Base-by-base conservation (phyloP, 2,329 filamentous ascomycete genomes). In the Colletotrichum eremochloae region DNA sequence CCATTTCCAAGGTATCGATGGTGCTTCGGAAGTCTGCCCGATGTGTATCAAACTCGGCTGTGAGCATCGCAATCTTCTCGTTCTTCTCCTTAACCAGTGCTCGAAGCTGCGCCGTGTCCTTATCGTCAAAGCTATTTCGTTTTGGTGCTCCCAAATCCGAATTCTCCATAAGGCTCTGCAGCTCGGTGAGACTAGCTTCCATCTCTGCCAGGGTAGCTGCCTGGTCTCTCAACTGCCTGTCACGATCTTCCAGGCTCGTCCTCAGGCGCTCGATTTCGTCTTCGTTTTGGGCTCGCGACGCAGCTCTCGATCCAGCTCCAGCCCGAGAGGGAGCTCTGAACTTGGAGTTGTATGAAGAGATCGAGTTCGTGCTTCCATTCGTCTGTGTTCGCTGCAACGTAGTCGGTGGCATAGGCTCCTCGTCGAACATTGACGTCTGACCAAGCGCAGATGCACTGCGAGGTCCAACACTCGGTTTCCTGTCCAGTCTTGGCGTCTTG, bases 21-120 rank as follows among this genome's bases (percentile, higher is more conserved):
- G 96, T 99, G 81, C 94, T 97, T 76, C 96, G 88, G 83, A 99
- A 99, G 81, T 99, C 96, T 24, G 96, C 96, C 71, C 96, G 90
- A 80, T 99, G 96, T 12, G 93, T 91, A 79, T 99, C 96, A 77
- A 99, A 99, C 79, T 99, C 96, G 11, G 94, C 90, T 0, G 95
- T 98, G 76, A 99, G 88, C 86, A 96, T 92, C 36, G 93, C 91
- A 75, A 99, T 98, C 85, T 95, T 97, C 71, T 99, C 96, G 78
- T 98, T 98, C 87, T 97, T 98, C 83, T 99, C 96, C 33, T 94
- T 89, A 66, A 99, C 84, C 76, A 97, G 83, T n/a, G 92, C 89
- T 66, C 95, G 91, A 69, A 99, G 86, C 79, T 97, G 93, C 6
- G 88, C 81, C 2, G 91, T 87, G 79, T 97, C 95, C 75, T 91